phyloP scores from a whole-genome alignment of 1,284 basidiomycete genomes.

The Ceratobasidium sp. region DNA sequence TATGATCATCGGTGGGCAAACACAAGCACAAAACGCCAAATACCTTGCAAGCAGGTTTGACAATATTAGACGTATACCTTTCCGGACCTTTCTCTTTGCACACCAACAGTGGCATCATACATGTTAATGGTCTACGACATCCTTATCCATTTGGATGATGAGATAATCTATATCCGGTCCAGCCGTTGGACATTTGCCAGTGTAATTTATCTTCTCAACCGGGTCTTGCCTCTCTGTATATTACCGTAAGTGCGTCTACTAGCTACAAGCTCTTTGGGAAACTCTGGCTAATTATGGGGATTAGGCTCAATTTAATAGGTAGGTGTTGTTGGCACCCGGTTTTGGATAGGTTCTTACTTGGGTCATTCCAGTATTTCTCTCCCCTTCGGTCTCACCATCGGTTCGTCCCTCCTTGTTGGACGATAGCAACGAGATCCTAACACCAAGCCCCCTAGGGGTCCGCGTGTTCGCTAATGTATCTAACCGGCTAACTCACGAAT shows the following conservation, averaged over 20 bases:
- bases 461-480: not conserved
- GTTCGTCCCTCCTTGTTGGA: slow-evolving; percentile 6
- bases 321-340: too few relatives aligned
- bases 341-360: not conserved
- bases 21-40: too few relatives aligned
- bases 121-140: slow-evolving; percentile 30
- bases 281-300: too few relatives aligned
- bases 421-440: not conserved
- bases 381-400: slow-evolving; percentile 3
- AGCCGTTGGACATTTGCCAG: slow-evolving; percentile 21
- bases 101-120: slow-evolving; percentile 29
- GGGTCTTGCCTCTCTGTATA: not conserved
- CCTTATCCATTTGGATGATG: slow-evolving; percentile 4
- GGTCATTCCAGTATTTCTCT: slow-evolving; percentile 5
- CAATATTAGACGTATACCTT: too few relatives aligned
- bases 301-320: slow-evolving; percentile 8
- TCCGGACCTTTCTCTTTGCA: too few relatives aligned
- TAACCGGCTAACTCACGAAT: too few relatives aligned
- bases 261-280: too few relatives aligned
- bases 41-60: too few relatives aligned
- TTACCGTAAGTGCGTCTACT: slow-evolving; percentile 27
- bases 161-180: slow-evolving; percentile 20
- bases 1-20: too few relatives aligned
- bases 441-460: not conserved
- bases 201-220: slow-evolving; percentile 24